Conservation (phyloP, 805 yeast genomes). For the Yarrowia sp. region DNA sequence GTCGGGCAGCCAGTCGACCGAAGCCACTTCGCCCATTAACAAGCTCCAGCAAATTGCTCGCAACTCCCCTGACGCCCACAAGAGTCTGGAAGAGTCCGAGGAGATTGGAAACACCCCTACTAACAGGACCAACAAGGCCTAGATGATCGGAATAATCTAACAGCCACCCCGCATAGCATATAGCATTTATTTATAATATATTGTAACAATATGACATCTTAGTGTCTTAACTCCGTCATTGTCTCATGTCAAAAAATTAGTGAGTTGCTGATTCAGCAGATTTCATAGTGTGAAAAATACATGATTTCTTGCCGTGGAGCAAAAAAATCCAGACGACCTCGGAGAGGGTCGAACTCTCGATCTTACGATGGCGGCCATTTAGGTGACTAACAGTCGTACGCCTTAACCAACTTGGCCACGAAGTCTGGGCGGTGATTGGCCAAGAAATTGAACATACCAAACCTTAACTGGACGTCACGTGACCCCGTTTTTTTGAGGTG, state of each 20-base stretch:
- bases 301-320: too few relatives aligned
- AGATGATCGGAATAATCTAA: conserved; percentile 1
- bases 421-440: conserved; percentile 23
- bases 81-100: conserved; percentile 37
- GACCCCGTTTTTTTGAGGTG: not conserved
- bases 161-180: conserved; percentile 16
- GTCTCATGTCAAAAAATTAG: too few relatives aligned
- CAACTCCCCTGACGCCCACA: conserved; percentile 25
- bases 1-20: conserved; percentile 28
- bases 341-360: conserved; percentile 40
- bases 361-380: conserved; percentile 39
- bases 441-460: not conserved
- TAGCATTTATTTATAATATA: conserved; percentile 35
- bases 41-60: conserved; percentile 27
- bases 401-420: conserved; percentile 40
- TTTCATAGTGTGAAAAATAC: too few relatives aligned
- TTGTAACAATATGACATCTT: not conserved
- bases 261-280: too few relatives aligned
- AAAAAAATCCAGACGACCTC: conserved; percentile 37
- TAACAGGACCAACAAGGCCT: conserved; percentile 14
- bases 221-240: too few relatives aligned
- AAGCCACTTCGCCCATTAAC: conserved; percentile 32
- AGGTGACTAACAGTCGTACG: conserved; percentile 39
- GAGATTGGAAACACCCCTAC: conserved; percentile 23
- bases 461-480: not conserved